Conservation (phyloP, 768 basidiomycete species). For the Calocybe indica region DNA sequence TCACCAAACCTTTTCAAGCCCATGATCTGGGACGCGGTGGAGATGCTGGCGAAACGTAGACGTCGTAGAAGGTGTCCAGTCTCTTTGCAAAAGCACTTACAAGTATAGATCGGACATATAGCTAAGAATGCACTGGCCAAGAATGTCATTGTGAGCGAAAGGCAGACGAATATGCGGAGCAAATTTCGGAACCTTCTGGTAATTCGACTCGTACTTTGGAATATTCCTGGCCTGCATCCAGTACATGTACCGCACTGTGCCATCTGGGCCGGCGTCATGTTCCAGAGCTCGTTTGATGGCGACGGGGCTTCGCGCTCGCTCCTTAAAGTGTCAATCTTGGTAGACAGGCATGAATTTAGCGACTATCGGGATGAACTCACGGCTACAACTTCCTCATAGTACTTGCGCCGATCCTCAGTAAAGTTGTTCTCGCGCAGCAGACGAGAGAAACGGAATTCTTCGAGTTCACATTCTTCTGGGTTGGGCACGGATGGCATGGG, state of each 20-base stretch:
- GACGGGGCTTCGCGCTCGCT: slow-evolving; percentile 64
- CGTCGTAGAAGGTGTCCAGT: background rate
- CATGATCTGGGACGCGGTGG: slow-evolving; percentile 45
- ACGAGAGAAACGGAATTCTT: slow-evolving; percentile 35
- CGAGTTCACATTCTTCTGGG: slow-evolving; percentile 60
- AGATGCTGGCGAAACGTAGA: slow-evolving; percentile 38
- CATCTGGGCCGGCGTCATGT: slow-evolving; percentile 35
- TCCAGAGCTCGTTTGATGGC: slow-evolving; percentile 51
- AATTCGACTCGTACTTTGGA: slow-evolving; percentile 60
- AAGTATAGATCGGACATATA: slow-evolving; percentile 78
- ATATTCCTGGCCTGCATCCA: slow-evolving; percentile 78
- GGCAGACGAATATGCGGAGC: background rate
- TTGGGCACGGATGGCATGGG: slow-evolving; percentile 53
- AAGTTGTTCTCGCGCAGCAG: slow-evolving; percentile 27
- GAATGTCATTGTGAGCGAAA: background rate
- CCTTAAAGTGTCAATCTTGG: slow-evolving; percentile 29
- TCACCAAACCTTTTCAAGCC: slow-evolving; percentile 44
- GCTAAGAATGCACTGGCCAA: slow-evolving; percentile 61
- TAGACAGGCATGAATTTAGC: background rate
- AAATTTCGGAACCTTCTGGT: slow-evolving; percentile 57
- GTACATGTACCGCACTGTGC: slow-evolving; percentile 51
- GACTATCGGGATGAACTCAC: slow-evolving; percentile 13
- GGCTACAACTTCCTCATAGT: slow-evolving; percentile 21
- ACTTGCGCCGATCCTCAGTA: slow-evolving; percentile 26
- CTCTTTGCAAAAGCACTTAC: slow-evolving; percentile 33